A percentile compares a stretch with the other conserved stretches of the same genome.
Evolutionary conservation across 495 filamentous ascomycete species (phyloP).

Genomic region (Rhizodiscina lignyota): DNA sequence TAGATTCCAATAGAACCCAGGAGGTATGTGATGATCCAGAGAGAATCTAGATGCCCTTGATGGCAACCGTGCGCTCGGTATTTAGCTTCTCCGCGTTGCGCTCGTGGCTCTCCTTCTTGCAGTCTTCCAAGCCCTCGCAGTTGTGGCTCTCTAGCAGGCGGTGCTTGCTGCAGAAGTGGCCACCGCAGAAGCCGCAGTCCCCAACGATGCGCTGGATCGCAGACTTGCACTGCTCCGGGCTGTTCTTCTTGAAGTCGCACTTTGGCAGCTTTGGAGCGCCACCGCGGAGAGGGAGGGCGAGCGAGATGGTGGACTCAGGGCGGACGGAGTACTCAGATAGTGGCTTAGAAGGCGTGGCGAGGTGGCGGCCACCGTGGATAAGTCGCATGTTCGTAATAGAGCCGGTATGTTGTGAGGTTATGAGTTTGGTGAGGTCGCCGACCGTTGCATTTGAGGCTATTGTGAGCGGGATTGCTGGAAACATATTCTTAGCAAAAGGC

Average conservation of each 20-base stretch:
- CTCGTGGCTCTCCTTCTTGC: slow-evolving; percentile 89
- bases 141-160: slow-evolving; percentile 84
- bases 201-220: slow-evolving; percentile 82
- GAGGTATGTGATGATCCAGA: too few species aligned
- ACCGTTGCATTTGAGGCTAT: slow-evolving; percentile 25
- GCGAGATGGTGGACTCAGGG: slow-evolving; percentile 24
- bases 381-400: slow-evolving; percentile 23
- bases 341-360: slow-evolving; percentile 14
- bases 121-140: slow-evolving; percentile 87
- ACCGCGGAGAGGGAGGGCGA: slow-evolving; percentile 23
- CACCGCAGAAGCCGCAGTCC: slow-evolving; percentile 87
- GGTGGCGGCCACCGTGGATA: slow-evolving; percentile 31
- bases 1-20: too few species aligned
- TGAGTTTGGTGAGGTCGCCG: slow-evolving; percentile 25
- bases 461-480: slow-evolving; percentile 27
- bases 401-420: slow-evolving; percentile 28
- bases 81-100: slow-evolving; percentile 84
- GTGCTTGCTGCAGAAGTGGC: slow-evolving; percentile 89
- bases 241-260: slow-evolving; percentile 23
- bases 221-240: slow-evolving; percentile 72
- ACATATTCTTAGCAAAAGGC: slow-evolving; percentile 1
- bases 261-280: slow-evolving; percentile 5
- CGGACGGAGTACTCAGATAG: slow-evolving; percentile 22
- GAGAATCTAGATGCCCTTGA: slow-evolving; percentile 38
- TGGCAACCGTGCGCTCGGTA: slow-evolving; percentile 62